Conservation (phyloP, 306 rosid genomes). For the Hippophae rhamnoides region DNA sequence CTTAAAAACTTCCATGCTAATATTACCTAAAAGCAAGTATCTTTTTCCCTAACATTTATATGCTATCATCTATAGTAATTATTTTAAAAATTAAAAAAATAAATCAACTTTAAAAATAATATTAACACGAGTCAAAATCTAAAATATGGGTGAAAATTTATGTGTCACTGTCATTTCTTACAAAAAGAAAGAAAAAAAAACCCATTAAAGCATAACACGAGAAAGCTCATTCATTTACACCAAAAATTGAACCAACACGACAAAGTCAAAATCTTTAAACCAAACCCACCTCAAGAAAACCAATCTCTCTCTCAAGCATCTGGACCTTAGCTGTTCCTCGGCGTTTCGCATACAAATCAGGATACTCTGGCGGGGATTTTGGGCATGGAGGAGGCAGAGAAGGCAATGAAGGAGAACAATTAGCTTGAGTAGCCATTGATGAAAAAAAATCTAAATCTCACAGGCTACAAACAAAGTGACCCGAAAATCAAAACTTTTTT, state of each 20-base stretch:
- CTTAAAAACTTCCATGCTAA: too few relatives aligned
- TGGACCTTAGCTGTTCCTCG: slow-evolving; percentile 75
- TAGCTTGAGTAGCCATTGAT: slow-evolving; percentile 38
- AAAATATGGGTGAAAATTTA: too few relatives aligned
- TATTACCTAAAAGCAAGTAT: too few relatives aligned
- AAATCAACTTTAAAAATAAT: too few relatives aligned
- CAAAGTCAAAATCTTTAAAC: not conserved
- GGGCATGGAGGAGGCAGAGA: slow-evolving; percentile 80
- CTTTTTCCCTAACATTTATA: too few relatives aligned
- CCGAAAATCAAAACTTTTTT: too few relatives aligned
- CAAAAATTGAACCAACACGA: not conserved
- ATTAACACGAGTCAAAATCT: too few relatives aligned
- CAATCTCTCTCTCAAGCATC: slow-evolving; percentile 76
- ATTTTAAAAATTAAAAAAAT: too few relatives aligned
- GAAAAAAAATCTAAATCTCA: not conserved
- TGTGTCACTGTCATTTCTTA: too few relatives aligned
- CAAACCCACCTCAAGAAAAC: slow-evolving; percentile 59
- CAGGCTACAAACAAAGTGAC: not conserved
- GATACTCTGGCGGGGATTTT: slow-evolving; percentile 82
- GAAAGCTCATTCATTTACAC: not conserved
- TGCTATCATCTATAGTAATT: too few relatives aligned
- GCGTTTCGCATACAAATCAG: slow-evolving; percentile 85
- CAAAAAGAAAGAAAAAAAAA: too few relatives aligned
- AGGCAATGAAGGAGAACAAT: slow-evolving; percentile 46
- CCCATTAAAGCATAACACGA: too few relatives aligned